Percentiles rank a stretch among this genome's conserved stretches.
Evolutionary conservation across 129 eudicot genomes (phyloP).

Genomic region (Flaveria robusta): DNA sequence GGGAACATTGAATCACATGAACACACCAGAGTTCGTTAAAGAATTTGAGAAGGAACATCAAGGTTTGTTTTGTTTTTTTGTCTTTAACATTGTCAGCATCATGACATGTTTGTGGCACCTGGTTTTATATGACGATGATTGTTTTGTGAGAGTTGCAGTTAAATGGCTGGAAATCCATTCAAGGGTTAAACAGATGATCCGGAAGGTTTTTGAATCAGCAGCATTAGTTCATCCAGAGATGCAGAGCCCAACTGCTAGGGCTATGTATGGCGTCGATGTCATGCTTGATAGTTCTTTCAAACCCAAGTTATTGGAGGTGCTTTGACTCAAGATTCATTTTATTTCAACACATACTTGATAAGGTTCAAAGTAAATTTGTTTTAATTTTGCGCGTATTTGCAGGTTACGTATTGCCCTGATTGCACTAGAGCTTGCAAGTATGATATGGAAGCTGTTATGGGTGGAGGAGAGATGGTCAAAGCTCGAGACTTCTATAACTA

Average conservation of each 20-base stretch:
- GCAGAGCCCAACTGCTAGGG: constrained; percentile 78
- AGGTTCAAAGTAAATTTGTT: not conserved
- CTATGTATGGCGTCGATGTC: constrained; percentile 95
- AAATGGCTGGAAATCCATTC: constrained; percentile 81
- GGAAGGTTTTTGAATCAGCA: constrained; percentile 87
- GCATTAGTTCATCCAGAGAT: constrained; percentile 92
- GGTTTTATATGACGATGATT: constrained; percentile 9
- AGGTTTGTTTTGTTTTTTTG: constrained; percentile 38
- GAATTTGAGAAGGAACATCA: constrained; percentile 90
- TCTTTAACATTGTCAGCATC: not conserved
- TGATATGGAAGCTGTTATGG: constrained; percentile 58
- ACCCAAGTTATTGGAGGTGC: constrained; percentile 94
- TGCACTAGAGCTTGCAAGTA: constrained; percentile 83
- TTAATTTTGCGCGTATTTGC: not conserved
- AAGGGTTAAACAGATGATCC: constrained; percentile 72
- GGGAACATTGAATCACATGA: constrained; percentile 79
- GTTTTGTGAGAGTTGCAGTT: constrained; percentile 46
- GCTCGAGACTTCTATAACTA: constrained; percentile 70
- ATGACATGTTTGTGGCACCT: not conserved
- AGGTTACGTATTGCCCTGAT: constrained; percentile 96
- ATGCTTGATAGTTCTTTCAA: constrained; percentile 75
- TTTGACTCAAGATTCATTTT: constrained; percentile 1
- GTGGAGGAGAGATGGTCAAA: constrained; percentile 51
- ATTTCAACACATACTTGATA: not conserved
- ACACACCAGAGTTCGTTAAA: constrained; percentile 81